Evolutionary conservation across 2,329 filamentous ascomycete species (phyloP).

Genomic region (Colletotrichum aenigma): DNA sequence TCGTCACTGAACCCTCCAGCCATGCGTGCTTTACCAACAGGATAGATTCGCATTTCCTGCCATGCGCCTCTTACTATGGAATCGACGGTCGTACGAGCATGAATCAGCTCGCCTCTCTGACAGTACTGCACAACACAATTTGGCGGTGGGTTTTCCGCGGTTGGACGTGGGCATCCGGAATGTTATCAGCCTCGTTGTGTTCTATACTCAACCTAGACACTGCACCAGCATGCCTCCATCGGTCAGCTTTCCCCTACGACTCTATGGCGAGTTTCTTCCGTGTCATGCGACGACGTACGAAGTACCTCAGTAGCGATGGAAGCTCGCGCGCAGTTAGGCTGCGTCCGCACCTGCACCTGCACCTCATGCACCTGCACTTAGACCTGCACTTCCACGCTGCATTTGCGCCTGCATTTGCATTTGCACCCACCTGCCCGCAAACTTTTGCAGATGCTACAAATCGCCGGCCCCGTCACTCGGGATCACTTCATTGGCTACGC

Average conservation of each 20-base stretch:
- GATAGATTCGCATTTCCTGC: not conserved
- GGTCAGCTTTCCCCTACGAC: not conserved
- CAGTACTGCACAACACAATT: not conserved
- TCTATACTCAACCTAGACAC: not conserved
- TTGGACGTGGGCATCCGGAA: not conserved
- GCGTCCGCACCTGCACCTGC: not conserved
- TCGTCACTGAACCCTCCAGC: not conserved
- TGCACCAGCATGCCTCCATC: not conserved
- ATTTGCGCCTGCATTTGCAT: not conserved
- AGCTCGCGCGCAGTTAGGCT: not conserved
- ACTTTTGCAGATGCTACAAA: not conserved
- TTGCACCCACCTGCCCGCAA: not conserved
- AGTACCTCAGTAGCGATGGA: not conserved
- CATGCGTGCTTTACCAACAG: not conserved
- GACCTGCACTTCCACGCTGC: not conserved
- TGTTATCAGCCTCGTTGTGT: not conserved
- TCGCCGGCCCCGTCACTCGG: not conserved
- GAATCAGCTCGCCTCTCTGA: not conserved
- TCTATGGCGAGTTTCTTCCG: not conserved
- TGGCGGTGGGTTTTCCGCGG: not conserved
- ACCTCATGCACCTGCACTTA: not conserved
- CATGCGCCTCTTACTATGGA: not conserved
- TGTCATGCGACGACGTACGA: constrained; percentile 1
- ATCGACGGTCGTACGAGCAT: not conserved
- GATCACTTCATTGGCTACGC: not conserved